Conservation (phyloP, 345 rosid species). For the Durio zibethinus region DNA sequence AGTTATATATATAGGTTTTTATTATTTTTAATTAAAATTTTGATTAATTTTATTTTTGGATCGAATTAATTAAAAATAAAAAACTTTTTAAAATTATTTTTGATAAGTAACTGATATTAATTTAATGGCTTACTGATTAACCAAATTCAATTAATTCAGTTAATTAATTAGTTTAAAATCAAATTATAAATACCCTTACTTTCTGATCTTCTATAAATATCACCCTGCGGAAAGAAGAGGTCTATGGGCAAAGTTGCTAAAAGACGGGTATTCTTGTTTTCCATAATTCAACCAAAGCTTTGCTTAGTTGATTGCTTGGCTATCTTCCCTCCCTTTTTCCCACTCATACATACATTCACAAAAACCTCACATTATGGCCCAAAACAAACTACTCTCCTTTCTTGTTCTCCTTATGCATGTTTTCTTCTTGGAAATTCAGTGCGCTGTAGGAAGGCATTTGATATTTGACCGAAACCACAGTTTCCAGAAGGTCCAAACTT, state of each 20-base stretch:
- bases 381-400: conserved; percentile 25
- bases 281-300: not conserved
- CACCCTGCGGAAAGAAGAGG: not conserved
- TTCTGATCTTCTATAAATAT: conserved; percentile 18
- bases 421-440: conserved; percentile 26
- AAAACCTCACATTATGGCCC: conserved; percentile 35
- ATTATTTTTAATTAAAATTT: no score
- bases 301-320: not conserved
- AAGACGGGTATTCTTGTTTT: no score
- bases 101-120: no score
- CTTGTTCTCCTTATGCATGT: conserved; percentile 29
- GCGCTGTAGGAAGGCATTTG: conserved; percentile 40
- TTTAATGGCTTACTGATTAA: no score
- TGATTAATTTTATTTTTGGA: no score
- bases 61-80: no score
- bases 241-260: not conserved
- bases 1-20: no score
- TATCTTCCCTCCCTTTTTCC: no score
- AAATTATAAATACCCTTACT: no score
- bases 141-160: no score
- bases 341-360: not conserved
- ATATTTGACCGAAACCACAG: conserved; percentile 11
- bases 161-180: no score
- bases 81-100: no score
- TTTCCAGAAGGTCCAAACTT: not conserved